Percentiles rank a stretch among this genome's conserved stretches.
phyloP scores from a whole-genome alignment of 2,329 filamentous ascomycete genomes.

The Trichoderma oligosporum region DNA sequence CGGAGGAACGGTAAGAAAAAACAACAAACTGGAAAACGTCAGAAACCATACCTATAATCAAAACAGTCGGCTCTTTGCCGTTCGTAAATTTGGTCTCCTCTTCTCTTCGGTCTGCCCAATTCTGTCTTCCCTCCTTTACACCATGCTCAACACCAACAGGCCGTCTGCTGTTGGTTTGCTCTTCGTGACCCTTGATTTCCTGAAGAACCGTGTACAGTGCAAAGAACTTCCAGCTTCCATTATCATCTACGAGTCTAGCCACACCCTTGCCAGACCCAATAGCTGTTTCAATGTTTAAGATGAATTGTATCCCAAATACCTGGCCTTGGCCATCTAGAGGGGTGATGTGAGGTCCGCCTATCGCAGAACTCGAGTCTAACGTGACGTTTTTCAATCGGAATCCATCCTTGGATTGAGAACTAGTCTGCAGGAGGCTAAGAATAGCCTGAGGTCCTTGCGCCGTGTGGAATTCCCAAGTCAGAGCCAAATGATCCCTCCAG shows the following conservation, averaged over 20 bases:
- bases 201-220: constrained; percentile 59
- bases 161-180: constrained; percentile 44
- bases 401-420: constrained; percentile 33
- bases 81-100: constrained; percentile 46
- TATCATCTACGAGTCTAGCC: constrained; percentile 46
- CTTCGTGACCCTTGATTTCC: constrained; percentile 52
- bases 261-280: constrained; percentile 56
- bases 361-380: constrained; percentile 43
- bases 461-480: constrained; percentile 55
- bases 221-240: constrained; percentile 56
- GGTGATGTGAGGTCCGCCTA: constrained; percentile 41
- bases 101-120: constrained; percentile 56
- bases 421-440: constrained; percentile 35
- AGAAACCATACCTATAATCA: constrained; percentile 55
- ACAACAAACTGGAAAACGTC: background rate
- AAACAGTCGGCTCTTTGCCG: constrained; percentile 49
- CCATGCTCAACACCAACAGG: constrained; percentile 56
- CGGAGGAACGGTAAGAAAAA: background rate
- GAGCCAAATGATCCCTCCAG: constrained; percentile 56
- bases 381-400: constrained; percentile 42
- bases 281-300: constrained; percentile 50
- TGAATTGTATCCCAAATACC: constrained; percentile 53
- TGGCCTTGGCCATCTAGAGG: constrained; percentile 49
- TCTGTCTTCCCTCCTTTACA: constrained; percentile 47
- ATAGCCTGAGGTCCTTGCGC: constrained; percentile 43